Percentiles rank a stretch among this genome's conserved stretches.
Evolutionary conservation across 1,284 basidiomycete species (phyloP).

Genomic region (Cryptococcus sp.): DNA sequence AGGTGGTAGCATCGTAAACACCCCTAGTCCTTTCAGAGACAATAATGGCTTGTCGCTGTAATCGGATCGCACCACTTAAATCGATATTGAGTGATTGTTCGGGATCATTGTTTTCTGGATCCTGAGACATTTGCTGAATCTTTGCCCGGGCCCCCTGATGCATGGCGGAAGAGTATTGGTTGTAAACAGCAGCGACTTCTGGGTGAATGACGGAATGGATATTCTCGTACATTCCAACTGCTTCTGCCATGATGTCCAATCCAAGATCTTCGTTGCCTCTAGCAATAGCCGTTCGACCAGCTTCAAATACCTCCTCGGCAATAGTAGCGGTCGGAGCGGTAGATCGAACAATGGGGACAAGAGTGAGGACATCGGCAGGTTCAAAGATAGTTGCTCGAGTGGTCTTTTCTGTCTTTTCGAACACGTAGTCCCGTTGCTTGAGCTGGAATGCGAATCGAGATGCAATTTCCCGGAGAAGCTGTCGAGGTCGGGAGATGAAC

Average conservation of each 20-base stretch:
- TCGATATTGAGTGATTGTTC: conserved; percentile 46
- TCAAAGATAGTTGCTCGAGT: conserved; percentile 46
- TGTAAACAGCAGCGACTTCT: conserved; percentile 54
- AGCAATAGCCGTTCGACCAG: conserved; percentile 52
- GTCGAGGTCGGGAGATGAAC: conserved; percentile 44
- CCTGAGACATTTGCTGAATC: conserved; percentile 40
- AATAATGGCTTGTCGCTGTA: conserved; percentile 56
- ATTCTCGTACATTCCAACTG: conserved; percentile 55
- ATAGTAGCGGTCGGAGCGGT: conserved; percentile 51
- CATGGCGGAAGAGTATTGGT: conserved; percentile 51
- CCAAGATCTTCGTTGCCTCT: conserved; percentile 53
- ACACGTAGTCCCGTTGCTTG: conserved; percentile 51
- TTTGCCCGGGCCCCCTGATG: conserved; percentile 49
- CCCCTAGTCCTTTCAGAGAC: conserved; percentile 56
- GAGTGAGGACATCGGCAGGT: conserved; percentile 53
- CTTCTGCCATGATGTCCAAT: conserved; percentile 55
- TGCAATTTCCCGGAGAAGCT: conserved; percentile 54
- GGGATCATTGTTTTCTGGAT: conserved; percentile 37
- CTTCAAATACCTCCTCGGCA: conserved; percentile 56
- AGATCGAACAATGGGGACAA: conserved; percentile 54
- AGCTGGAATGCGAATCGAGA: conserved; percentile 55
- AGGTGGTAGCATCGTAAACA: conserved; percentile 54
- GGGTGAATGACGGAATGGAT: conserved; percentile 57
- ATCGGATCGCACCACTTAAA: conserved; percentile 50
- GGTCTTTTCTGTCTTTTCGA: conserved; percentile 34